phyloP scores from a whole-genome alignment of 169 alveolate genomes.

The Babesia sp. region DNA sequence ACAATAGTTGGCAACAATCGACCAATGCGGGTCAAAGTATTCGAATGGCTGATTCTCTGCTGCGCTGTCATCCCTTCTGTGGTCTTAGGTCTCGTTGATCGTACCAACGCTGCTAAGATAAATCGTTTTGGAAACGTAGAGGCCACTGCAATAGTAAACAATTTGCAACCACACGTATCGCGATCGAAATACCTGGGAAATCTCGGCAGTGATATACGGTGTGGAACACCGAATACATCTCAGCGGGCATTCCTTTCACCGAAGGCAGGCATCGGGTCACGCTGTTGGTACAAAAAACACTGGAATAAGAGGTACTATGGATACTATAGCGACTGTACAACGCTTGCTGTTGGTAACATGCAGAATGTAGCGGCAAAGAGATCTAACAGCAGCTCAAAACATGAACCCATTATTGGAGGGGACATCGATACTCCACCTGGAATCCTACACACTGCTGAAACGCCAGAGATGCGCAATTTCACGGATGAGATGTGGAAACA shows the following conservation, averaged over 20 bases:
- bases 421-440: slow-evolving; percentile 56
- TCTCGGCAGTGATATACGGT: not conserved
- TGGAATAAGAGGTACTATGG: no score
- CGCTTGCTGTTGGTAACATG: not conserved
- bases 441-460: slow-evolving; percentile 31
- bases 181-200: not conserved
- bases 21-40: not conserved
- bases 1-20: not conserved
- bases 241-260: not conserved
- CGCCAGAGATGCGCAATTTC: slow-evolving; percentile 42
- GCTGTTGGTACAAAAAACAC: not conserved
- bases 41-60: not conserved
- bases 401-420: slow-evolving; percentile 47
- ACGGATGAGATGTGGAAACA: slow-evolving; percentile 44
- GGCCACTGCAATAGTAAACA: not conserved
- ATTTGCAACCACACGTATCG: not conserved
- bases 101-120: not conserved
- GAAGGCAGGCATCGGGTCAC: not conserved
- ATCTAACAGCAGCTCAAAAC: not conserved
- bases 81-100: not conserved
- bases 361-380: slow-evolving; percentile 7
- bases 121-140: not conserved
- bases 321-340: not conserved
- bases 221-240: not conserved
- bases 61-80: not conserved